phyloP scores from a whole-genome alignment of 305 asterid genomes.

The Caryopteris hybrid region DNA sequence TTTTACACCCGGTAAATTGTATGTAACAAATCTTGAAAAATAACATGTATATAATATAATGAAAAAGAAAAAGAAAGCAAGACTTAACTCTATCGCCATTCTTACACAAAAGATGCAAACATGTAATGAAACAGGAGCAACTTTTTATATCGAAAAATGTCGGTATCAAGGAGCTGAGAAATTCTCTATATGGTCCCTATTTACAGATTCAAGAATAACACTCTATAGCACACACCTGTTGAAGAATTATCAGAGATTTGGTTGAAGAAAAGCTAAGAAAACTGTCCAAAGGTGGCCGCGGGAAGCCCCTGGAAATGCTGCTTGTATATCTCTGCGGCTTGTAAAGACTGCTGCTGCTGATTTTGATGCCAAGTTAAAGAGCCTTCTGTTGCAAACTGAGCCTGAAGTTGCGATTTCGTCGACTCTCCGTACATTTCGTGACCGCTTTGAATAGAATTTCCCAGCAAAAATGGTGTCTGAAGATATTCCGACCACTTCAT shows the following conservation, averaged over 20 bases:
- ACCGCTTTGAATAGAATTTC: conserved; percentile 21
- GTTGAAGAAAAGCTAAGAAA: conserved; percentile 36
- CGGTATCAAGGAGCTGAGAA: conserved; percentile 31
- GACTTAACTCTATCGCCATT: conserved; percentile 11
- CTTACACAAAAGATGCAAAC: conserved; percentile 6
- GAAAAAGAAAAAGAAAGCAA: too few species aligned
- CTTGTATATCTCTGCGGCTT: conserved; percentile 42
- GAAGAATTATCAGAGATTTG: conserved; percentile 11
- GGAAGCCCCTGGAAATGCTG: conserved; percentile 64
- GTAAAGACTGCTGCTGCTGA: conserved; percentile 30
- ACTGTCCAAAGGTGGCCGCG: conserved; percentile 62
- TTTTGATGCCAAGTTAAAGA: conserved; percentile 33
- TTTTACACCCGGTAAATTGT: conserved; percentile 29
- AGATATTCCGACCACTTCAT: conserved; percentile 74
- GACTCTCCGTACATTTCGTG: conserved; percentile 41
- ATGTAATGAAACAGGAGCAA: conserved; percentile 14
- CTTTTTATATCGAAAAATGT: conserved; percentile 22
- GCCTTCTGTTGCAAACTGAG: conserved; percentile 31
- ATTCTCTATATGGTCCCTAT: conserved; percentile 48
- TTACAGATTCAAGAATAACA: conserved; percentile 47
- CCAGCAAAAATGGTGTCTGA: conserved; percentile 51
- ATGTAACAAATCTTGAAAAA: not conserved
- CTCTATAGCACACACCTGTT: conserved; percentile 51
- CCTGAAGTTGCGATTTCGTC: conserved; percentile 27
- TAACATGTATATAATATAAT: not conserved